Evolutionary conservation across 1,139 yeast genomes (phyloP).

Genomic region (Lodderomyces margitis): DNA sequence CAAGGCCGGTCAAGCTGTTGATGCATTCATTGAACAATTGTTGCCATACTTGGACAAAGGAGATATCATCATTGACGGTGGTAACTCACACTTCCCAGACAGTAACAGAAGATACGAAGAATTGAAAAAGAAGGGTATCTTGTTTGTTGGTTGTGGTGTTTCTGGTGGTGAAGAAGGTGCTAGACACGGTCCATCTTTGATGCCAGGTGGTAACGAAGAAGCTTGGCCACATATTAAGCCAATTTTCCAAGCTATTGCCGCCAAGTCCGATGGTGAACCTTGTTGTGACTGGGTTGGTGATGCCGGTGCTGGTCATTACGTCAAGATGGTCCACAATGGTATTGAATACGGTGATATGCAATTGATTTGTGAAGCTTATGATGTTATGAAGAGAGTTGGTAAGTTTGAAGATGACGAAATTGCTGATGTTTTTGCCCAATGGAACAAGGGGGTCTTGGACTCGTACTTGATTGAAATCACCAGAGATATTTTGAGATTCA

Average conservation of each 20-base stretch:
- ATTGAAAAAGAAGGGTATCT: slow-evolving; percentile 81
- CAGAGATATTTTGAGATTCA: slow-evolving; percentile 85
- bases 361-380: slow-evolving; percentile 97
- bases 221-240: slow-evolving; percentile 99
- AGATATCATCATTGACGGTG: slow-evolving; percentile 98
- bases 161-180: slow-evolving; percentile 99
- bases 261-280: slow-evolving; percentile 97
- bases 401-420: slow-evolving; percentile 89
- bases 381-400: slow-evolving; percentile 91
- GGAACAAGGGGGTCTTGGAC: slow-evolving; percentile 98
- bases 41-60: slow-evolving; percentile 92
- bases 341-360: slow-evolving; percentile 99
- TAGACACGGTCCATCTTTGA: slow-evolving; percentile 96
- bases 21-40: slow-evolving; percentile 82
- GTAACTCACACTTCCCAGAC: slow-evolving; percentile 99
- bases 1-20: slow-evolving; percentile 97
- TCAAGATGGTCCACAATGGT: slow-evolving; percentile 99
- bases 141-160: slow-evolving; percentile 98
- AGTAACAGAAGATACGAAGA: slow-evolving; percentile 94
- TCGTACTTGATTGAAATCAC: slow-evolving; percentile 97
- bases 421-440: slow-evolving; percentile 84
- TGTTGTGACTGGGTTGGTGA: slow-evolving; percentile 99
- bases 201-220: slow-evolving; percentile 98
- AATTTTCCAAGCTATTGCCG: slow-evolving; percentile 94
- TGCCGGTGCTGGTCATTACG: slow-evolving; percentile 98